phyloP scores from a whole-genome alignment of 371 early-diverging fungal species.

The Mucor piriformis region DNA sequence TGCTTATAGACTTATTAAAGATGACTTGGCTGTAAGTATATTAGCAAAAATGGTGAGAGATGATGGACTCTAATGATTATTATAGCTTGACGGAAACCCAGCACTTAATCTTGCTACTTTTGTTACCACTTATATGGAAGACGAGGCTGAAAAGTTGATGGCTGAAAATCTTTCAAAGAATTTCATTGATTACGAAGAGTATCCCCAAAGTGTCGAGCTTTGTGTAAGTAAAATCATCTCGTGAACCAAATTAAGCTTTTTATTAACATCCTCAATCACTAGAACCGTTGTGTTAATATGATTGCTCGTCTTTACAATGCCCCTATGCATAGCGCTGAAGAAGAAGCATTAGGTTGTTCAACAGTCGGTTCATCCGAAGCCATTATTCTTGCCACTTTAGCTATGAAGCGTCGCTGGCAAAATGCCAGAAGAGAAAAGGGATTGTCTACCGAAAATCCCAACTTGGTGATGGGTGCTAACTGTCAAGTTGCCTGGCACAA shows the following conservation, averaged over 20 bases:
- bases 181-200: slow-evolving; percentile 76
- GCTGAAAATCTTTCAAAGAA: slow-evolving; percentile 70
- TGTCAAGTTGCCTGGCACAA: slow-evolving; percentile 68
- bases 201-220: slow-evolving; percentile 53
- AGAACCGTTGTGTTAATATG: slow-evolving; percentile 75
- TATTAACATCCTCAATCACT: too few relatives aligned
- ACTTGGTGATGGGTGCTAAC: slow-evolving; percentile 72
- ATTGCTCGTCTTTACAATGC: slow-evolving; percentile 69
- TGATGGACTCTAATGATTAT: background rate
- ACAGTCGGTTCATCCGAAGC: slow-evolving; percentile 78
- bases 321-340: slow-evolving; percentile 36
- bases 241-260: too few relatives aligned
- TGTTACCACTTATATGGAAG: slow-evolving; percentile 63
- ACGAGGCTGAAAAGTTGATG: slow-evolving; percentile 74
- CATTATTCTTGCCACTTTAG: slow-evolving; percentile 69
- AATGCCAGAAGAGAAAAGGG: slow-evolving; percentile 53
- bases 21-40: slow-evolving; percentile 47
- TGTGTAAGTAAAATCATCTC: slow-evolving; percentile 28
- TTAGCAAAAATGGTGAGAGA: background rate
- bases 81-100: slow-evolving; percentile 69
- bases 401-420: slow-evolving; percentile 78
- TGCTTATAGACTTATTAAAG: slow-evolving; percentile 49
- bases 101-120: slow-evolving; percentile 74
- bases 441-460: slow-evolving; percentile 64
- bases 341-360: slow-evolving; percentile 61